Conservation (phyloP, 1,284 basidiomycete species). For the Moesziomyces sp. region DNA sequence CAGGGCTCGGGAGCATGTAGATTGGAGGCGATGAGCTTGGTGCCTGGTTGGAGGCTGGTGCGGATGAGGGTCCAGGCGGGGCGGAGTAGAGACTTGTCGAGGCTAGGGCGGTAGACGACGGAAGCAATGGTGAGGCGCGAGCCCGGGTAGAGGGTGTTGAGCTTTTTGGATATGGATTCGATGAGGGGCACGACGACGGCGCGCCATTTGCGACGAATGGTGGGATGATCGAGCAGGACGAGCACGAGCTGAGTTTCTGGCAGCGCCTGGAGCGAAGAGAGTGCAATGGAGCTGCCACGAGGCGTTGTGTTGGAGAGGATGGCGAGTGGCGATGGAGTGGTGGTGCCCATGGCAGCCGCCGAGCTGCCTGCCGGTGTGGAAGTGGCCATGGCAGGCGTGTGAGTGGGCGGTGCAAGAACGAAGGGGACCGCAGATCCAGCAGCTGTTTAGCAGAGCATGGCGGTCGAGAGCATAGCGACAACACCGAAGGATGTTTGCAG, state of each 20-base stretch:
- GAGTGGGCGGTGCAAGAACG: not conserved
- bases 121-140: slow-evolving; percentile 35
- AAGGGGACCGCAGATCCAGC: not conserved
- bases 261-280: slow-evolving; percentile 32
- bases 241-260: slow-evolving; percentile 44
- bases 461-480: no score
- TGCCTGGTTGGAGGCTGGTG: slow-evolving; percentile 21
- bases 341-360: slow-evolving; percentile 14
- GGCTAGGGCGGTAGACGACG: slow-evolving; percentile 35
- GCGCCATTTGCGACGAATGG: slow-evolving; percentile 32
- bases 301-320: slow-evolving; percentile 33
- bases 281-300: slow-evolving; percentile 20
- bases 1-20: slow-evolving; percentile 16
- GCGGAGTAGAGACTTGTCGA: slow-evolving; percentile 34
- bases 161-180: slow-evolving; percentile 32
- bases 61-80: slow-evolving; percentile 26
- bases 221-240: slow-evolving; percentile 42
- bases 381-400: slow-evolving; percentile 23
- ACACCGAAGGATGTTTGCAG: no score
- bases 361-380: slow-evolving; percentile 35
- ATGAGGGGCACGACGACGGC: slow-evolving; percentile 32
- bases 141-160: slow-evolving; percentile 30
- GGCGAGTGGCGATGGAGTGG: slow-evolving; percentile 41
- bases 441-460: slow-evolving; percentile 4
- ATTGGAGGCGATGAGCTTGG: slow-evolving; percentile 31